A percentile compares a stretch with the other conserved stretches of the same genome.
Conservation (phyloP, 306 rosid species). For the Cicer bijugum region DNA sequence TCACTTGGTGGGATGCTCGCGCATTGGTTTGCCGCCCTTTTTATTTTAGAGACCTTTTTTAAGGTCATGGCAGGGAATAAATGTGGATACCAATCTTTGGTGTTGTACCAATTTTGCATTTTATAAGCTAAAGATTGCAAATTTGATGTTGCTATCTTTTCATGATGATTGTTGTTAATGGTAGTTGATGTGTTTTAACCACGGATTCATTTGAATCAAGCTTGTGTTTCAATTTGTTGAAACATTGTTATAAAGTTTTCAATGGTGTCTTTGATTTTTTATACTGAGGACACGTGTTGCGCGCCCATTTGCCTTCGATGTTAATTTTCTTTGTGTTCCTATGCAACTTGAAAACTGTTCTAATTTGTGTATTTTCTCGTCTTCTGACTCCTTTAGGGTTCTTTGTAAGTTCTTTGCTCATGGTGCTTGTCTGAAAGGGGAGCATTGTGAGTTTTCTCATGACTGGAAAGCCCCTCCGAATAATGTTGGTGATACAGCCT, state of each 20-base stretch:
- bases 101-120: constrained; percentile 19
- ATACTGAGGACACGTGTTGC: constrained; percentile 14
- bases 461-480: constrained; percentile 88
- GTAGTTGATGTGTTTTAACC: not conserved
- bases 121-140: not conserved
- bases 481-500: constrained; percentile 61
- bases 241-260: constrained; percentile 15
- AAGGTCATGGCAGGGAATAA: constrained; percentile 1
- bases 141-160: constrained; percentile 29
- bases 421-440: constrained; percentile 98
- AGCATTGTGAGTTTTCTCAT: constrained; percentile 94
- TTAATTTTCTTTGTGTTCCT: constrained; percentile 24
- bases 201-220: constrained; percentile 23
- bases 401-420: constrained; percentile 95
- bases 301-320: not conserved
- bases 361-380: constrained; percentile 6
- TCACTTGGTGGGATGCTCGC: not conserved
- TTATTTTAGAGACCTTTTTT: constrained; percentile 15
- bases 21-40: not conserved
- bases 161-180: constrained; percentile 16
- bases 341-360: constrained; percentile 28
- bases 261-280: constrained; percentile 27
- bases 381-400: constrained; percentile 61
- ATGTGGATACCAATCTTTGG: constrained; percentile 3
- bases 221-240: constrained; percentile 17